Evolutionary conservation across 257 asterid species (phyloP).

Genomic region (Scutellaria barbata): DNA sequence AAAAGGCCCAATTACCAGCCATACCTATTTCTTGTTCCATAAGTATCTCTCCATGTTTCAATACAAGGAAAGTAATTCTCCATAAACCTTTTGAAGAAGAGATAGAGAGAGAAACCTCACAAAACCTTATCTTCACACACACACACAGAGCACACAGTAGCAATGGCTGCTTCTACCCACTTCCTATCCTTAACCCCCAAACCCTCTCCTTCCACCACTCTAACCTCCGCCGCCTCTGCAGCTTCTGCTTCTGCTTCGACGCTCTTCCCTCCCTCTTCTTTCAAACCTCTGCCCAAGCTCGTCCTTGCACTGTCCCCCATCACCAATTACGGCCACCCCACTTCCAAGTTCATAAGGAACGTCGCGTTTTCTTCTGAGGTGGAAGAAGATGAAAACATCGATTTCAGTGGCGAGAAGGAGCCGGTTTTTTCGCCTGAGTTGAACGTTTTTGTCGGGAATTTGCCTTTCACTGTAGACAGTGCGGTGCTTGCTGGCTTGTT

Average conservation of each 20-base stretch:
- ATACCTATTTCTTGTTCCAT: neutral
- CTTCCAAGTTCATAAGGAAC: conserved; percentile 43
- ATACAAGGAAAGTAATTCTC: neutral
- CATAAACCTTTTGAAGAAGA: neutral
- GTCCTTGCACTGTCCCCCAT: conserved; percentile 44
- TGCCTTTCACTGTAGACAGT: conserved; percentile 79
- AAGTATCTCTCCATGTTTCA: neutral
- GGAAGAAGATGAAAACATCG: conserved; percentile 35
- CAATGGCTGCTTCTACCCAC: conserved; percentile 71
- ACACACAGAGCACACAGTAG: neutral
- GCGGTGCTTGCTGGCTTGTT: conserved; percentile 74
- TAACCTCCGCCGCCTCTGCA: conserved; percentile 38
- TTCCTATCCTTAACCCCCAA: conserved; percentile 57
- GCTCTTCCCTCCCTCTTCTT: conserved; percentile 43
- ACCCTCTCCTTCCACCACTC: conserved; percentile 48
- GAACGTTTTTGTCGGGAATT: conserved; percentile 86
- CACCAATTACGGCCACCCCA: conserved; percentile 11
- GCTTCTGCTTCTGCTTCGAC: conserved; percentile 38
- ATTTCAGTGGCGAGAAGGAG: conserved; percentile 17
- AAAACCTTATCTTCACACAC: conserved; percentile 41
- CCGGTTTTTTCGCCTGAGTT: conserved; percentile 55
- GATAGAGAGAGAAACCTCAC: conserved; percentile 8
- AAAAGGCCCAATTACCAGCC: too few species aligned
- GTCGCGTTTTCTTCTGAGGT: conserved; percentile 67
- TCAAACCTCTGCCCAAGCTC: conserved; percentile 48